Conservation (phyloP, 2,329 filamentous ascomycete species). For the Colletotrichum filicis region DNA sequence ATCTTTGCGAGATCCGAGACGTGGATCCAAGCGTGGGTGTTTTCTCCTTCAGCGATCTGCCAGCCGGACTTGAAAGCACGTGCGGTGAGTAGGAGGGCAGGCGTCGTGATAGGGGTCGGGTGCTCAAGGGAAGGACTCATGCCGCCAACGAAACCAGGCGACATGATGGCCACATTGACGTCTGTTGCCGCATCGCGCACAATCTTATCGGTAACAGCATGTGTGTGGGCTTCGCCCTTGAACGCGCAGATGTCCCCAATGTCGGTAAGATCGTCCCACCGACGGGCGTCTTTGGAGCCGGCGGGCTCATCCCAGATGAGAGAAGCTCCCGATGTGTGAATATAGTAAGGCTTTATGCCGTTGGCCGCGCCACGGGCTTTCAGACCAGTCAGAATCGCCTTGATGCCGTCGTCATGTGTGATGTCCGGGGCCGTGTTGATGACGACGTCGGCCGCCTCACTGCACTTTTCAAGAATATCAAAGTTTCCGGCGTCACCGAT, state of each 20-base stretch:
- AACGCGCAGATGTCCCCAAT: conserved; percentile 13
- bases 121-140: conserved; percentile 36
- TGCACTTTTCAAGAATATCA: not conserved
- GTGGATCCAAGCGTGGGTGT: conserved; percentile 25
- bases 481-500: not conserved
- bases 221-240: conserved; percentile 17
- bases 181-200: not conserved
- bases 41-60: conserved; percentile 20
- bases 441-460: not conserved
- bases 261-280: conserved; percentile 24
- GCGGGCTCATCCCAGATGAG: conserved; percentile 26
- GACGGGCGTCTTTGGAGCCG: conserved; percentile 20
- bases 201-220: not conserved
- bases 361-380: not conserved
- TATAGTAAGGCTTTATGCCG: not conserved
- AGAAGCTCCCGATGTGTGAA: not conserved
- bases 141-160: conserved; percentile 37
- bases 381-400: not conserved
- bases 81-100: conserved; percentile 26
- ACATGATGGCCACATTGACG: conserved; percentile 24
- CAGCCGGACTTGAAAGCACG: conserved; percentile 26
- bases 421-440: not conserved
- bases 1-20: conserved; percentile 15
- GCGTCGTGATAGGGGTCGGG: conserved; percentile 34
- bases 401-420: not conserved